Evolutionary conservation across 106 monocot species (phyloP).

Genomic region (Iris macrosiphon): DNA sequence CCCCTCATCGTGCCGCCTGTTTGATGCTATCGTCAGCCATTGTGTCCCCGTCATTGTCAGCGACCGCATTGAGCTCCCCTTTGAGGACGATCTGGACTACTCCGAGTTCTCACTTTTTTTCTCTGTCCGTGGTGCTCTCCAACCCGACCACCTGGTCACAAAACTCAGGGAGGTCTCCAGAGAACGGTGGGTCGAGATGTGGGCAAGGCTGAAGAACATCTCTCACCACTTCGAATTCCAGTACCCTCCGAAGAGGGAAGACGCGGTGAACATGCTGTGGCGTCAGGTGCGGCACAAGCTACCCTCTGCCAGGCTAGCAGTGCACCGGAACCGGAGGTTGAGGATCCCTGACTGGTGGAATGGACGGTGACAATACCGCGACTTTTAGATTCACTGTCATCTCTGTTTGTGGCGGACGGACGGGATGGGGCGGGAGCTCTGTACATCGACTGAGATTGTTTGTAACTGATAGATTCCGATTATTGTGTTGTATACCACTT

Average conservation of each 20-base stretch:
- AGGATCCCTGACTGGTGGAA: slow-evolving; percentile 91
- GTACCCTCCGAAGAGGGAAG: slow-evolving; percentile 41
- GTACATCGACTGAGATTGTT: neutral
- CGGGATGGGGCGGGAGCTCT: neutral
- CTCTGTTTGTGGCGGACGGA: neutral
- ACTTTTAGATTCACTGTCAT: neutral
- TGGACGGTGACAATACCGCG: slow-evolving; percentile 8
- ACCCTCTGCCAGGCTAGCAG: slow-evolving; percentile 52
- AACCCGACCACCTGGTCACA: slow-evolving; percentile 42
- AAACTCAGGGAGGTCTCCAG: slow-evolving; percentile 47
- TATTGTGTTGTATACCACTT: neutral
- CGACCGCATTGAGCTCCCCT: slow-evolving; percentile 84
- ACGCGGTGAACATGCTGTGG: slow-evolving; percentile 93
- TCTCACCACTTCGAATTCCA: slow-evolving; percentile 70
- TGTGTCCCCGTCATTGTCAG: slow-evolving; percentile 92
- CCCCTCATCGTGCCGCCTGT: slow-evolving; percentile 89
- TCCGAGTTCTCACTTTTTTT: slow-evolving; percentile 70
- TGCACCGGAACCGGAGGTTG: slow-evolving; percentile 55
- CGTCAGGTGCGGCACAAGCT: slow-evolving; percentile 61
- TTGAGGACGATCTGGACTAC: slow-evolving; percentile 78
- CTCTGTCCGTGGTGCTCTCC: slow-evolving; percentile 61
- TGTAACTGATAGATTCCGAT: neutral
- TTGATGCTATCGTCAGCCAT: slow-evolving; percentile 93
- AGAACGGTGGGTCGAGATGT: slow-evolving; percentile 61
- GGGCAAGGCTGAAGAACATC: slow-evolving; percentile 55